phyloP scores from a whole-genome alignment of 176 grass and related monocot species.

The Coix lacrymajobi region DNA sequence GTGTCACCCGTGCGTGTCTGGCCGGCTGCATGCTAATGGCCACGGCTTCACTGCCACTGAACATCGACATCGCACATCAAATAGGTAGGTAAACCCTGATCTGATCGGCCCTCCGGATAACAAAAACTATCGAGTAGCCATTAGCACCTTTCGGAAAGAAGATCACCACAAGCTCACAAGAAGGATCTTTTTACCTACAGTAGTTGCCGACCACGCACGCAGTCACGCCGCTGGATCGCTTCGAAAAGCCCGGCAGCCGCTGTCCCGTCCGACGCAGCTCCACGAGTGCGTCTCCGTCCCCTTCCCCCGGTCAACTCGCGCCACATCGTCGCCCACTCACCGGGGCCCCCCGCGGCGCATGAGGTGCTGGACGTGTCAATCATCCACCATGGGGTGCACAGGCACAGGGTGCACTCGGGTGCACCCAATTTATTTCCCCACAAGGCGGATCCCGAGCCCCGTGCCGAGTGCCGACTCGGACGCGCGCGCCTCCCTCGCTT shows the following conservation, averaged over 20 bases:
- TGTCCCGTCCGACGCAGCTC: constrained; percentile 36
- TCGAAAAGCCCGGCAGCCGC: not conserved
- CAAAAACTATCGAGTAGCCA: not conserved
- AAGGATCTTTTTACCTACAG: not conserved
- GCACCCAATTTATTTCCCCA: no score
- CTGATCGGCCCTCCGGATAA: not conserved
- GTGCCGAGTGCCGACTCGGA: constrained; percentile 30
- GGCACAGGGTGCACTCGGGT: no score
- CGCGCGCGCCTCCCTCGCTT: not conserved
- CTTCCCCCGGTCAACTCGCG: not conserved
- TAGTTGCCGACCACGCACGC: not conserved
- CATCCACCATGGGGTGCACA: no score
- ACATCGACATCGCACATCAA: not conserved
- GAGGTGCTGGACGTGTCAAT: no score
- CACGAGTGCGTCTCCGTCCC: not conserved
- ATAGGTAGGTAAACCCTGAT: not conserved
- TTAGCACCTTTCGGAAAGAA: not conserved
- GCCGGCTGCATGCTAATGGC: constrained; percentile 12
- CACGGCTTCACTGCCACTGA: not conserved
- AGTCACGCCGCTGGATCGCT: not conserved
- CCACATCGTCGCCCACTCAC: constrained; percentile 31
- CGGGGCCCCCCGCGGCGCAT: no score
- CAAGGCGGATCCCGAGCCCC: not conserved
- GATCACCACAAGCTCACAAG: not conserved
- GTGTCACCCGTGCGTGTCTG: not conserved